phyloP scores from a whole-genome alignment of 1,284 basidiomycete genomes.

The Fomes fomentarius region DNA sequence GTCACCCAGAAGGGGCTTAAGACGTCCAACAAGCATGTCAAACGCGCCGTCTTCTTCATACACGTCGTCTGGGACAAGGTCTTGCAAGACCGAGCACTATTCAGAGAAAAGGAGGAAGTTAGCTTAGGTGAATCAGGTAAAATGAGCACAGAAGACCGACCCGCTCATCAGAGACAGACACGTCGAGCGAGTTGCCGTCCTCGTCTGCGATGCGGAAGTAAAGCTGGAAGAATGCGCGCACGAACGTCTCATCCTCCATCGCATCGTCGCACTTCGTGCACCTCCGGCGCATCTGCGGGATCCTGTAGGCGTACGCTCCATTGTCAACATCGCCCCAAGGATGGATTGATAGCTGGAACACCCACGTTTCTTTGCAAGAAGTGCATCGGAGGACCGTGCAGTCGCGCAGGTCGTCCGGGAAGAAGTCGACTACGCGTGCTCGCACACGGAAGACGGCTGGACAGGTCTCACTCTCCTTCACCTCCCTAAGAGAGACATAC shows the following conservation, averaged over 20 bases:
- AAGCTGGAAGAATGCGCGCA: slow-evolving; percentile 50
- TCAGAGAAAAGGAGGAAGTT: background rate
- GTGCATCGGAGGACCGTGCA: slow-evolving; percentile 53
- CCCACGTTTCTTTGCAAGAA: slow-evolving; percentile 55
- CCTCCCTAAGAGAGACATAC: slow-evolving; percentile 42
- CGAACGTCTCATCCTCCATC: slow-evolving; percentile 47
- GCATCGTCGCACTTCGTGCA: slow-evolving; percentile 56
- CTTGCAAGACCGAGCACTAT: slow-evolving; percentile 49
- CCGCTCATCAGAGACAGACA: slow-evolving; percentile 44
- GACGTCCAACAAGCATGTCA: slow-evolving; percentile 38
- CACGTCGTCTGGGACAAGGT: slow-evolving; percentile 46
- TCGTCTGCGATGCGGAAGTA: slow-evolving; percentile 55
- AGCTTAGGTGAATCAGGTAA: background rate
- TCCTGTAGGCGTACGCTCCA: slow-evolving; percentile 34
- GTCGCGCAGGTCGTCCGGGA: slow-evolving; percentile 51
- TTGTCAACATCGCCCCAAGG: background rate
- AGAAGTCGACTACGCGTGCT: slow-evolving; percentile 59
- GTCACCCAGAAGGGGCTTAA: slow-evolving; percentile 50
- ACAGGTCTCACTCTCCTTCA: slow-evolving; percentile 37
- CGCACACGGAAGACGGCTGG: slow-evolving; percentile 47
- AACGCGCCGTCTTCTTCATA: slow-evolving; percentile 42
- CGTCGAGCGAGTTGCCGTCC: slow-evolving; percentile 40
- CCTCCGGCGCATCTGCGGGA: slow-evolving; percentile 43
- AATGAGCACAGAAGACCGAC: slow-evolving; percentile 14
- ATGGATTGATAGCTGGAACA: too few species aligned